A percentile compares a stretch with the other conserved stretches of the same genome.
phyloP scores from a whole-genome alignment of 176 grass and related monocot genomes.

The Bolboschoenus planiculmis region DNA sequence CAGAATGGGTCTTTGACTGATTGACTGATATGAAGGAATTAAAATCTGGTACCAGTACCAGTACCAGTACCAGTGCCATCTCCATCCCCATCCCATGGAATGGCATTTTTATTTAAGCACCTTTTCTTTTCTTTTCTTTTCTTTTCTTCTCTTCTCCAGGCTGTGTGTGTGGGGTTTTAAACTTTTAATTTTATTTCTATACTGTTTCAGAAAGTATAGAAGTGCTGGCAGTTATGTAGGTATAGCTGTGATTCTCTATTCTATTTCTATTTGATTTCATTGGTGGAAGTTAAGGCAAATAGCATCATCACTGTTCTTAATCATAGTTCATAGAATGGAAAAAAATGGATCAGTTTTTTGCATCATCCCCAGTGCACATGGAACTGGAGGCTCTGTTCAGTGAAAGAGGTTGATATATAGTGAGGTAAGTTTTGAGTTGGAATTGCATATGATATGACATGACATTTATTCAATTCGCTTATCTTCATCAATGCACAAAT shows the following conservation, averaged over 20 bases:
- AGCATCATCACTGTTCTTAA: not conserved
- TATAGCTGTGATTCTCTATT: slow-evolving; percentile 5
- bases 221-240: slow-evolving; percentile 8
- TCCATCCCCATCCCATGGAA: not conserved
- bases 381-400: not conserved
- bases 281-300: not conserved
- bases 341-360: not conserved
- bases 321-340: not conserved
- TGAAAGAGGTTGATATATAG: too few species aligned
- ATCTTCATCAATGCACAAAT: too few species aligned
- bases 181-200: not conserved
- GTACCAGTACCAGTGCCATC: too few species aligned
- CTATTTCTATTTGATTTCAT: not conserved
- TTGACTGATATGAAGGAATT: slow-evolving; percentile 3
- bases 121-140: too few species aligned
- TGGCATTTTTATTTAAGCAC: not conserved
- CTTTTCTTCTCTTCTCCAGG: not conserved
- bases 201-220: not conserved
- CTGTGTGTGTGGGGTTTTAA: not conserved
- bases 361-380: not conserved
- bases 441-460: too few species aligned
- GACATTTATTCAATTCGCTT: too few species aligned
- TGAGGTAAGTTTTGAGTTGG: too few species aligned
- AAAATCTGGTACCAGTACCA: not conserved
- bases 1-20: slow-evolving; percentile 4